These are phyloP conservation scores for Mycena citricolor DNA, from an alignment of 1,284 basidiomycete genomes.

Conservation along the genomic window DNA sequence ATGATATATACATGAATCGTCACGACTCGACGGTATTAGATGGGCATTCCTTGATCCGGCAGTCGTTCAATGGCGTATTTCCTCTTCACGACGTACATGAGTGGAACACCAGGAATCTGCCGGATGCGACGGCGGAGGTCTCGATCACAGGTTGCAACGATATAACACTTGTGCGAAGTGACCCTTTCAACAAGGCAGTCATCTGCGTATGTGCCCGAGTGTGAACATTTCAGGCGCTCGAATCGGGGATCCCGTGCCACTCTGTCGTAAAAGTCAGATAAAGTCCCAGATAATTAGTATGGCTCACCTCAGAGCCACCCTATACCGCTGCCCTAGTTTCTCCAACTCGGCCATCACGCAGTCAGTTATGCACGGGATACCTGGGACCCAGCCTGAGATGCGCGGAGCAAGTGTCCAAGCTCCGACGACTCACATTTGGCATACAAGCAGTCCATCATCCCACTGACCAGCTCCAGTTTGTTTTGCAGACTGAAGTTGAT, in stretches of 20 bases:
- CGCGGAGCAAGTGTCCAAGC: constrained; percentile 5
- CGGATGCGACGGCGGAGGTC: constrained; percentile 91
- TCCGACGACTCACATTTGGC: constrained; percentile 91
- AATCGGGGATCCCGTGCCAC: constrained; percentile 97
- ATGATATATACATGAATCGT: too few relatives aligned
- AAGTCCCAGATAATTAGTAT: not conserved
- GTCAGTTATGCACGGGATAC: constrained; percentile 97
- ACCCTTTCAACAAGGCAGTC: constrained; percentile 97
- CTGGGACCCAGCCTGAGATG: constrained; percentile 41
- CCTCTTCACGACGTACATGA: constrained; percentile 94
- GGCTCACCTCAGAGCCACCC: constrained; percentile 85
- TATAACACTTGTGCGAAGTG: constrained; percentile 93
- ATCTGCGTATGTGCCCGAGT: constrained; percentile 96
- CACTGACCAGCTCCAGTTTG: constrained; percentile 93
- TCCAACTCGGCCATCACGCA: constrained; percentile 98
- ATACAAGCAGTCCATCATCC: constrained; percentile 99
- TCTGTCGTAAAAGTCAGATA: constrained; percentile 40
- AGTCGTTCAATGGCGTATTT: constrained; percentile 91
- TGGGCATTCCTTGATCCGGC: constrained; percentile 87
- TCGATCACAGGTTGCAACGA: constrained; percentile 97
- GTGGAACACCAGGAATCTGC: constrained; percentile 90
- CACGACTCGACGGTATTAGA: too few relatives aligned
- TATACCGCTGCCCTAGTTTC: constrained; percentile 94
- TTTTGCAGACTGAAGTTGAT: constrained; percentile 99
- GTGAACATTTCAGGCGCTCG: constrained; percentile 89